Percentiles rank a stretch among this genome's conserved stretches.
These are phyloP conservation scores for Centella asiatica DNA, from an alignment of 129 eudicot species.

Conservation along the genomic window DNA sequence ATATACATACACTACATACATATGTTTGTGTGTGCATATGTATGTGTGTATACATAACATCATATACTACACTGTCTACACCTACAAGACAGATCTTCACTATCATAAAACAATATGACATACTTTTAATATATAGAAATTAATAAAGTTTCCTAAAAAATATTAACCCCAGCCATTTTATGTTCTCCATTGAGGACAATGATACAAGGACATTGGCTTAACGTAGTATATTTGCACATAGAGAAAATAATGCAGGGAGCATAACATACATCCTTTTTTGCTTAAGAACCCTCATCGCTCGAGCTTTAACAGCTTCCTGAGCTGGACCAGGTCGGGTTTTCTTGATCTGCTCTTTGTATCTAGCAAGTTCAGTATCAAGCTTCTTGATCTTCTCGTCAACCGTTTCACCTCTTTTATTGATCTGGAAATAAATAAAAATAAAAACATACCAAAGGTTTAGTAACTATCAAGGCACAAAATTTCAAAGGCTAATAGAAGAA, in stretches of 20 bases:
- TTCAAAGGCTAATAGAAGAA: not conserved
- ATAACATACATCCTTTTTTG: slow-evolving; percentile 64
- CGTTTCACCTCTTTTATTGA: slow-evolving; percentile 76
- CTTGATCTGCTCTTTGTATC: slow-evolving; percentile 63
- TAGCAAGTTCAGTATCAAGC: slow-evolving; percentile 72
- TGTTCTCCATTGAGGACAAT: too few relatives aligned
- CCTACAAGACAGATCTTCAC: too few relatives aligned
- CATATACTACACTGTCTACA: too few relatives aligned
- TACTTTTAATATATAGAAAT: too few relatives aligned
- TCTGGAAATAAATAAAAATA: slow-evolving; percentile 23
- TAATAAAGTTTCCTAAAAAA: too few relatives aligned
- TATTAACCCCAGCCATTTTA: too few relatives aligned
- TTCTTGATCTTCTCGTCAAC: slow-evolving; percentile 80
- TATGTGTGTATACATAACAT: too few relatives aligned
- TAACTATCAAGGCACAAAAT: not conserved
- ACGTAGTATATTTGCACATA: not conserved
- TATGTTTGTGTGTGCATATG: too few relatives aligned
- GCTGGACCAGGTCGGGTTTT: slow-evolving; percentile 86
- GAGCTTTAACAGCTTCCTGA: slow-evolving; percentile 80
- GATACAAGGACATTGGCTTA: not conserved
- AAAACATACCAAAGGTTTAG: not conserved
- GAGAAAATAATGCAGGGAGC: not conserved
- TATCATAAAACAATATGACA: too few relatives aligned
- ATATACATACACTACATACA: too few relatives aligned
- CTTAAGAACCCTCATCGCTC: slow-evolving; percentile 79